phyloP scores from a whole-genome alignment of 306 rosid genomes.

The Fagus crenata region DNA sequence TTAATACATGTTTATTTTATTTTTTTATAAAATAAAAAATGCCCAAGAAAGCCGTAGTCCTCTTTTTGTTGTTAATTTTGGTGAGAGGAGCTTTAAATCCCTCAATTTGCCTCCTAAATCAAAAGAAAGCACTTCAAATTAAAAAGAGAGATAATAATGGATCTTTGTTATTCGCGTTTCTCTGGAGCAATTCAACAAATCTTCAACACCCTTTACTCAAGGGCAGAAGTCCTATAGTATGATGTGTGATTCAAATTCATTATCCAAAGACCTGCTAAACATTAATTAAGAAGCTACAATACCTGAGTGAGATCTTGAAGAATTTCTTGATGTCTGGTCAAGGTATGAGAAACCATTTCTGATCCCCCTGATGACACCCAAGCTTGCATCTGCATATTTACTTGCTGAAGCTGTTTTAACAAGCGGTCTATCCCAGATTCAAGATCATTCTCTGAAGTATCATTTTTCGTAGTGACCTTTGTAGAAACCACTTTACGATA shows the following conservation, averaged over 20 bases:
- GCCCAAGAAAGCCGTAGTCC: neutral
- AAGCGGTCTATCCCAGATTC: constrained; percentile 77
- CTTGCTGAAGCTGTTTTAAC: constrained; percentile 88
- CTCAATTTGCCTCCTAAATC: neutral
- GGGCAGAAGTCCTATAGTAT: constrained; percentile 1
- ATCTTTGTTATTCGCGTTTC: neutral
- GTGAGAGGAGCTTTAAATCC: neutral
- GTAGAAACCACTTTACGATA: constrained; percentile 83
- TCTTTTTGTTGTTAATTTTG: neutral
- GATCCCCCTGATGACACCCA: constrained; percentile 97
- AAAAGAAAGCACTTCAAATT: neutral
- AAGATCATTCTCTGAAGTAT: constrained; percentile 59
- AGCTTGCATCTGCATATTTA: constrained; percentile 95
- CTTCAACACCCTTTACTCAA: constrained; percentile 6
- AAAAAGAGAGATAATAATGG: neutral
- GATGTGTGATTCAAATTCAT: constrained; percentile 5
- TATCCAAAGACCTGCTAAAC: neutral
- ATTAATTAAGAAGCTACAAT: constrained; percentile 23
- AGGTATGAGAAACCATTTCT: constrained; percentile 97
- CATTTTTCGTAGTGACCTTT: constrained; percentile 67
- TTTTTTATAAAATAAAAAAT: neutral
- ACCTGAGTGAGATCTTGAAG: constrained; percentile 99
- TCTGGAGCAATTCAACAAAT: constrained; percentile 16
- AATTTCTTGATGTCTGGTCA: constrained; percentile 97
- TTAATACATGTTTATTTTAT: too few relatives aligned